Percentiles rank a stretch among this genome's conserved stretches.
phyloP scores from a whole-genome alignment of 164 flowering plant genomes.

The Stephania cephalantha region DNA sequence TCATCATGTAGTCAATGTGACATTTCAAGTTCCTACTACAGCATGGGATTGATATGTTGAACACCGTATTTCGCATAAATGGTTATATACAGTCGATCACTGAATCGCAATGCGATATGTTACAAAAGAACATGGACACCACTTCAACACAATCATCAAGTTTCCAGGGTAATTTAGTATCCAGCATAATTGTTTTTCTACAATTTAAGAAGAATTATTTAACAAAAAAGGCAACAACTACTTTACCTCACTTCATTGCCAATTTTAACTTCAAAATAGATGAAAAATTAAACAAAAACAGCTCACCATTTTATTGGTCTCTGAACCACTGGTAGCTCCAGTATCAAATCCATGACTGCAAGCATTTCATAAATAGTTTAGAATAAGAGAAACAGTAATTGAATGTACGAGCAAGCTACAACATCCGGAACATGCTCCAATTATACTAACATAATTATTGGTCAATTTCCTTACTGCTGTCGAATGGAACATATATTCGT shows the following conservation, averaged over 20 bases:
- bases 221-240: not conserved
- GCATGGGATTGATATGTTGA: not conserved
- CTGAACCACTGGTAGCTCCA: constrained; percentile 24
- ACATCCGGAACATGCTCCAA: constrained; percentile 13
- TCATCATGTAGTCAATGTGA: not conserved
- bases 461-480: constrained; percentile 25
- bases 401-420: not conserved
- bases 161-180: not conserved
- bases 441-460: constrained; percentile 19
- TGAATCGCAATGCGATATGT: not conserved
- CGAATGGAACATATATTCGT: constrained; percentile 19
- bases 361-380: constrained; percentile 7
- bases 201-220: not conserved
- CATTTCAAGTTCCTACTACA: not conserved
- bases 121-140: not conserved
- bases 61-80: not conserved
- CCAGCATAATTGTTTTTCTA: not conserved
- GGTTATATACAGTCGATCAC: not conserved
- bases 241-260: not conserved
- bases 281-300: constrained; percentile 5
- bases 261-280: constrained; percentile 2
- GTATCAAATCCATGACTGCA: constrained; percentile 47
- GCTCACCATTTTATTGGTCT: constrained; percentile 40
- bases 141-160: not conserved
- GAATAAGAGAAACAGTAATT: not conserved